Conservation (phyloP, 495 filamentous ascomycete genomes). For the Filosporella fistucella region DNA sequence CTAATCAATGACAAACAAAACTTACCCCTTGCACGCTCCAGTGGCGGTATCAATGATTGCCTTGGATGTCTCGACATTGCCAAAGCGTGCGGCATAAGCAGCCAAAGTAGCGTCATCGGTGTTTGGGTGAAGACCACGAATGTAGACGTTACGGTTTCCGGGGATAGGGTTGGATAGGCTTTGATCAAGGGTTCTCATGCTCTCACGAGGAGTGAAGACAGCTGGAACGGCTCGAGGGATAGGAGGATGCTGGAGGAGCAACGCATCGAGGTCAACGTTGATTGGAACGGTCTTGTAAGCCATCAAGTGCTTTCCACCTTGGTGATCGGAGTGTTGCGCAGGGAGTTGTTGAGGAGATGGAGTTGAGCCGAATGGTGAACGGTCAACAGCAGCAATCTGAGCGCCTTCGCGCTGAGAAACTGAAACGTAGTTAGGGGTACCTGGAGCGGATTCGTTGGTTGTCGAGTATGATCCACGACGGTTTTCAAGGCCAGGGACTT, state of each 20-base stretch:
- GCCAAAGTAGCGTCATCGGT: constrained; percentile 89
- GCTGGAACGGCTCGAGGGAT: constrained; percentile 91
- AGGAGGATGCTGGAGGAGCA: constrained; percentile 68
- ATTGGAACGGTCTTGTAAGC: constrained; percentile 42
- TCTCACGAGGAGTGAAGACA: constrained; percentile 68
- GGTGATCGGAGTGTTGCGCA: constrained; percentile 32
- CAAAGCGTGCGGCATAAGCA: constrained; percentile 79
- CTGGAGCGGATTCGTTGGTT: constrained; percentile 65
- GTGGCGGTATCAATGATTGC: constrained; percentile 93
- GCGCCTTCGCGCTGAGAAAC: constrained; percentile 47
- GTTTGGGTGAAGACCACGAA: constrained; percentile 88
- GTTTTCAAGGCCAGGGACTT: constrained; percentile 50
- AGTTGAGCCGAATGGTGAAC: constrained; percentile 54
- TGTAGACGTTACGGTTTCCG: constrained; percentile 91
- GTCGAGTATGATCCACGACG: constrained; percentile 61
- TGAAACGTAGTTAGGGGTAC: constrained; percentile 53
- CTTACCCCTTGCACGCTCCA: constrained; percentile 90
- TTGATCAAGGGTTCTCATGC: constrained; percentile 78
- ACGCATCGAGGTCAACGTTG: constrained; percentile 61
- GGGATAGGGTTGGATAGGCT: constrained; percentile 84
- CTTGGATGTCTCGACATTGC: constrained; percentile 88
- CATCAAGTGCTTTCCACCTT: constrained; percentile 39
- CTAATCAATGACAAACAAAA: constrained; percentile 7
- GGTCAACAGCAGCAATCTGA: constrained; percentile 53
- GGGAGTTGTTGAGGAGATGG: constrained; percentile 61